Evolutionary conservation across 2,329 filamentous ascomycete species (phyloP), one percentile per base, ranked within the genome.

Genomic region (Colletotrichum horii): DNA sequence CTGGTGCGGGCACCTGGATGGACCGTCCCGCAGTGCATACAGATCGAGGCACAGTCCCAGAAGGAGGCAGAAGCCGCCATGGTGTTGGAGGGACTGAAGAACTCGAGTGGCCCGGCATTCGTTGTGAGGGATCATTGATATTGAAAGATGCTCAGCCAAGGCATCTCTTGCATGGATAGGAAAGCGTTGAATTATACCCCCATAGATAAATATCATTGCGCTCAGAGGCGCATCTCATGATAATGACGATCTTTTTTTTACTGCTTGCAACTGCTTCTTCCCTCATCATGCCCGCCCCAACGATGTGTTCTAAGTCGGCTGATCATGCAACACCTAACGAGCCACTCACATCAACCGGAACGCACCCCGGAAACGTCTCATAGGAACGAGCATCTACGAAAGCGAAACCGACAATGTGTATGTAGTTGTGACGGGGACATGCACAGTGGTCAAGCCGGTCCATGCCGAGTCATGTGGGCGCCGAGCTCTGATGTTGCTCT

Each of bases 121-220:
- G 22, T 52, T 65, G 61, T 30, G 60, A n/a, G 28, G 36, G 22
- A 48, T 9, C 19, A 61, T 32, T 28, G 3, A 30, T 60, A 19
- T 30, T 22, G 60, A 14, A 14, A 28, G 24, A 15, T 36, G 22
- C 19, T 19, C 3, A 28, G 19, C 11, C 8, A 36, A 19, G 16
- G 52, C 16, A 43, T 52, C 22, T 43, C 26, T 61, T 66, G 32
- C 16, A 30, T 38, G 69, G 22, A 38, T 36, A 48, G n/a, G 38
- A 24, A 52, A 62, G 70, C 58, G 56, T 61, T 48, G 56, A 56
- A 64, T 62, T 68, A 65, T 75, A 68, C 73, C 66, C 66, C 73
- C 30, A 58, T 24, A 43, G 43, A 14, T 56, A 64, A 60, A 43
- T 24, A 68, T 38, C n/a, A 68, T n/a, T 16, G 62, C 43, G 62